Evolutionary conservation across 192 early-diverging fungal genomes (phyloP), one percentile per base, ranked within the genome.

Genomic region (Backusella circina): DNA sequence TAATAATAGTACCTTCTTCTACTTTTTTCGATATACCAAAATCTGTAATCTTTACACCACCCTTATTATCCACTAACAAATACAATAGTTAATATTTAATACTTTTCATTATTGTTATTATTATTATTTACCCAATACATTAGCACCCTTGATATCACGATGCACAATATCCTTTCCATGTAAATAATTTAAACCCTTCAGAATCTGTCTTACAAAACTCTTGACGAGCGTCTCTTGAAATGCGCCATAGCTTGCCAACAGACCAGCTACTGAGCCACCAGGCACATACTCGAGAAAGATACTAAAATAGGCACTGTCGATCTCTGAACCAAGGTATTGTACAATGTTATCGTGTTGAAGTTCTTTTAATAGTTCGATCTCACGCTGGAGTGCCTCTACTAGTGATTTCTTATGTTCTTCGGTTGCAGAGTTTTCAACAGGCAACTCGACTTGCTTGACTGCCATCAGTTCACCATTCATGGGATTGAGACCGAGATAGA

Each of bases 1-100:
- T 38, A n/a, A 35, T 38, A 16, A 57, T 57, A n/a, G 5, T 86
- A 86, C 87, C 86, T 65, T 93, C 90, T 77, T 94, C 93, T 2
- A 95, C 91, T 68, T 92, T 97, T 88, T 99, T 99, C 12, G 97
- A 98, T 65, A 99, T 99, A 8, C 98, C 98, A 89, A 99, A 99
- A 81, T 99, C 98, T 1, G 97, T 94, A 47, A 99, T 99, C 85
- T 99, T 99, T 57, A 94, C 95, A 33, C 91, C 89, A 2, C 96
- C 97, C 65, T 96, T 91, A 73, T 93, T 92, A 83, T 97, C 96
- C 15, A 99, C 93, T 67, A n/a, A 88, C 70, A 41, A 16, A 77
- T 23, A 61, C 18, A 5, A 71, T 64, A 32, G 16, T 15, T 15
- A 47, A 7, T 23, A 23, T 23, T n/a, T n/a, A n/a, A n/a, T n/a